Percentiles rank a stretch among this genome's conserved stretches.
Conservation (phyloP, 208 protist genomes). For the Crithidia acanthocephali region DNA sequence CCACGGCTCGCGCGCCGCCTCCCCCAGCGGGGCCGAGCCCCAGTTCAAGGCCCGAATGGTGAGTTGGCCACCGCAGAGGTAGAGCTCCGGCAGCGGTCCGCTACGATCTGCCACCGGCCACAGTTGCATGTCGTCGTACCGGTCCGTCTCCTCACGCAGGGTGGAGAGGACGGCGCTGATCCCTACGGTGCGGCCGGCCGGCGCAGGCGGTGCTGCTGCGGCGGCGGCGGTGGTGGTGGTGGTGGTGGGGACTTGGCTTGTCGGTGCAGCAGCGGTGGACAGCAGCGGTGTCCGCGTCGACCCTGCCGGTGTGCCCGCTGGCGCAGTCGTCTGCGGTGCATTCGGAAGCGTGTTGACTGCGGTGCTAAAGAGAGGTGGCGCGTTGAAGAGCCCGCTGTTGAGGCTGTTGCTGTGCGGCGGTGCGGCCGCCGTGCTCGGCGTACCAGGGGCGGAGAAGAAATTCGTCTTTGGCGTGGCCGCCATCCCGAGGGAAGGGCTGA, state of each 20-base stretch:
- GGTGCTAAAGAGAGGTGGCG: background rate
- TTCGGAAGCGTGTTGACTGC: background rate
- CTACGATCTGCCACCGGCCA: background rate
- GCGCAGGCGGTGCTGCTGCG: background rate
- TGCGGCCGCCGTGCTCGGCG: slow-evolving; percentile 8
- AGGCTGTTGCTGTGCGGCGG: background rate
- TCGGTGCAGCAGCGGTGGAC: background rate
- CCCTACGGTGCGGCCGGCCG: slow-evolving; percentile 27
- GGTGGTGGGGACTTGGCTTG: too few relatives aligned
- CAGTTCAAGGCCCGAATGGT: slow-evolving; percentile 11
- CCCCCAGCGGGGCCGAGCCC: slow-evolving; percentile 24
- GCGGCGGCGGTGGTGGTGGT: background rate
- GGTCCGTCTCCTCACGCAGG: background rate
- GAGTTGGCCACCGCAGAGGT: slow-evolving; percentile 34
- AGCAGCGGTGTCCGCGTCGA: background rate
- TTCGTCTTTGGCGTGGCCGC: slow-evolving; percentile 1
- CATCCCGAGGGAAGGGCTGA: background rate
- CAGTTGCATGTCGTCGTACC: background rate
- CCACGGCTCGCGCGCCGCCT: slow-evolving; percentile 3
- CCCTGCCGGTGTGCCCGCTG: too few relatives aligned
- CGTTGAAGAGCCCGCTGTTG: background rate
- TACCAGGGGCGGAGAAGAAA: slow-evolving; percentile 18
- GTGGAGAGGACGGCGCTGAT: slow-evolving; percentile 39
- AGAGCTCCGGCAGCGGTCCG: background rate
- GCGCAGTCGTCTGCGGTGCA: background rate